phyloP scores from a whole-genome alignment of 1,284 basidiomycete genomes.

The Cryptococcus wingfieldii region DNA sequence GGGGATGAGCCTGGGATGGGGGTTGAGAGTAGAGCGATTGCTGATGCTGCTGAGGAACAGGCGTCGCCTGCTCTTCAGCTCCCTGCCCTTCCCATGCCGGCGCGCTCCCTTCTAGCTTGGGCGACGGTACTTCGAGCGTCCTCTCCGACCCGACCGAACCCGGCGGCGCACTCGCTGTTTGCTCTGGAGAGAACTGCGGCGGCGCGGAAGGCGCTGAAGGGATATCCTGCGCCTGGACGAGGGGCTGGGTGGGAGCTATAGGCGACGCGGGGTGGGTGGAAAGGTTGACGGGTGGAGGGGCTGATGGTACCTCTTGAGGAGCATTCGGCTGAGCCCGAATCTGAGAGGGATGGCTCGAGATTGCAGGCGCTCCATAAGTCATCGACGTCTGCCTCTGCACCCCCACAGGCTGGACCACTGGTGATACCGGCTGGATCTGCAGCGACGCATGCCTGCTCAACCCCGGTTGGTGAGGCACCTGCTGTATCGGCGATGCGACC shows the following conservation, averaged over 20 bases:
- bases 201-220: background rate
- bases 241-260: slow-evolving; percentile 4
- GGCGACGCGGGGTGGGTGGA: slow-evolving; percentile 26
- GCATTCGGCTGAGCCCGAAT: slow-evolving; percentile 2
- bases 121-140: background rate
- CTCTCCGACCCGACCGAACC: background rate
- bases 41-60: slow-evolving; percentile 21
- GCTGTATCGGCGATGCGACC: slow-evolving; percentile 12
- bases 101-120: background rate
- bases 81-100: background rate
- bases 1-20: slow-evolving; percentile 17
- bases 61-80: background rate
- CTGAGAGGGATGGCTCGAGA: slow-evolving; percentile 2
- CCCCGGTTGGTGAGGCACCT: slow-evolving; percentile 17
- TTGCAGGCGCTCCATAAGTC: slow-evolving; percentile 17
- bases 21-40: slow-evolving; percentile 7
- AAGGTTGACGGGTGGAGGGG: slow-evolving; percentile 26
- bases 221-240: slow-evolving; percentile 17
- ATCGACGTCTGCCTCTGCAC: slow-evolving; percentile 18
- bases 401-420: slow-evolving; percentile 7
- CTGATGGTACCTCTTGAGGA: background rate
- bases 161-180: background rate
- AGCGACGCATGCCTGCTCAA: slow-evolving; percentile 12
- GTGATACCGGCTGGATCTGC: background rate
- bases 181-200: background rate